Evolutionary conservation across 129 eudicot genomes (phyloP).

Genomic region (Deinandra increscens): DNA sequence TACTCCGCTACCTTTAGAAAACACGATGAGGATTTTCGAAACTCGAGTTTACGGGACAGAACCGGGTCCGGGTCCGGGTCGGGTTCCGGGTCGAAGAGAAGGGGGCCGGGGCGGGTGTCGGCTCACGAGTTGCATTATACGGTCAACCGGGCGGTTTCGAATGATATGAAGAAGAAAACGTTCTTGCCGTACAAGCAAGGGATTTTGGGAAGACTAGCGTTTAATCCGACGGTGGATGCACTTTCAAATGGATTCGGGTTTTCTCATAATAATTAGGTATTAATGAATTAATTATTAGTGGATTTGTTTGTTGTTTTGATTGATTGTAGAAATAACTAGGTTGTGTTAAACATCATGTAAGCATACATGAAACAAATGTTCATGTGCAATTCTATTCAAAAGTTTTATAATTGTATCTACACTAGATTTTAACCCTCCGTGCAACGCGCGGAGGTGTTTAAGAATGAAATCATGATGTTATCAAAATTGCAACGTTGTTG

Average conservation of each 20-base stretch:
- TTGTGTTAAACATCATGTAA: conserved; percentile 12
- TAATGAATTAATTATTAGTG: not conserved
- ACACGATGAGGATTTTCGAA: conserved; percentile 40
- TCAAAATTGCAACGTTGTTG: too few species aligned
- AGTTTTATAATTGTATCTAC: too few species aligned
- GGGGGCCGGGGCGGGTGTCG: conserved; percentile 57
- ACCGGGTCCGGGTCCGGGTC: conserved; percentile 20
- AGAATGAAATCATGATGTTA: too few species aligned
- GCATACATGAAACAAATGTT: too few species aligned
- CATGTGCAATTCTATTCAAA: too few species aligned
- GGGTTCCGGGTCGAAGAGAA: conserved; percentile 42
- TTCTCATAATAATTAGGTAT: conserved; percentile 29
- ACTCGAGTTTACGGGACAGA: conserved; percentile 35
- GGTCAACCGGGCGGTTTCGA: conserved; percentile 64
- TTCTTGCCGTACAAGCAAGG: conserved; percentile 94
- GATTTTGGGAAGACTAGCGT: conserved; percentile 65
- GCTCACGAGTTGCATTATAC: conserved; percentile 90
- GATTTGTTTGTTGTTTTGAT: conserved; percentile 24
- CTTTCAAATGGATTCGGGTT: conserved; percentile 71
- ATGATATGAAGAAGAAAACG: conserved; percentile 82
- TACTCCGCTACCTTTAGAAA: conserved; percentile 42
- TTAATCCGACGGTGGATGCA: conserved; percentile 71
- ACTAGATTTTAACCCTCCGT: too few species aligned
- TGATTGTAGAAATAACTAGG: conserved; percentile 17
- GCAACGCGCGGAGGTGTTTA: too few species aligned